phyloP scores from a whole-genome alignment of 2,329 filamentous ascomycete genomes.

The Coleophoma cylindrospora region DNA sequence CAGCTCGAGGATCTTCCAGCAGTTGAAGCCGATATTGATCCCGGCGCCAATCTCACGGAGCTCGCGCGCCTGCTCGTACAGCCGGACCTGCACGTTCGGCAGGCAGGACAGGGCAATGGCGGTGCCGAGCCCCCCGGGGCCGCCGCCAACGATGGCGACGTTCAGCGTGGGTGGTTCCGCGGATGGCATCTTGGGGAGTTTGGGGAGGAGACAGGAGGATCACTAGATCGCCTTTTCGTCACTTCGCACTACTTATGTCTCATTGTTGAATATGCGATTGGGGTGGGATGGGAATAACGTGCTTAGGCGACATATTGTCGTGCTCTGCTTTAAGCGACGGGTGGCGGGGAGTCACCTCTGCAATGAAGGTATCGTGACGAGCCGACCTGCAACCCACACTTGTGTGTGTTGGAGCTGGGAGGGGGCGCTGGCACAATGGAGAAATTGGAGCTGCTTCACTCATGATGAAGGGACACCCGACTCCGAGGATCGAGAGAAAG shows the following conservation, averaged over 20 bases:
- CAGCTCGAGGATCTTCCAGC: slow-evolving; percentile 41
- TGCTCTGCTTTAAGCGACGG: neutral
- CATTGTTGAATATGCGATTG: neutral
- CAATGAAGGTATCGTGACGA: too few relatives aligned
- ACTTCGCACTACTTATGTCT: too few relatives aligned
- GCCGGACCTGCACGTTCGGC: slow-evolving; percentile 32
- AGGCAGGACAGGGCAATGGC: slow-evolving; percentile 38
- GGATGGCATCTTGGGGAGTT: neutral
- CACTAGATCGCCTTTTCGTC: too few relatives aligned
- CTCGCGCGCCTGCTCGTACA: slow-evolving; percentile 39
- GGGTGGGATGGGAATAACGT: neutral
- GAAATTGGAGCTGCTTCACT: too few relatives aligned
- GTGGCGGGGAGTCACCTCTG: too few relatives aligned
- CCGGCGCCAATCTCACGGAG: slow-evolving; percentile 43
- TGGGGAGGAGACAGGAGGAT: neutral
- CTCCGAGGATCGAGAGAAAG: too few relatives aligned
- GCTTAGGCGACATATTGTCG: neutral
- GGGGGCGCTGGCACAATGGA: too few relatives aligned
- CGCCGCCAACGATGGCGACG: slow-evolving; percentile 33
- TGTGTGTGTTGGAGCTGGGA: too few relatives aligned
- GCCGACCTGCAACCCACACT: too few relatives aligned
- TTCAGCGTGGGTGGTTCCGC: neutral
- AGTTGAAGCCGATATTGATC: slow-evolving; percentile 39
- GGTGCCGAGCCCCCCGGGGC: slow-evolving; percentile 28
- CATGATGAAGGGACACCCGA: too few relatives aligned